Conservation (phyloP, 202 grass and related monocot species). For the Hordeum pubiflorum region DNA sequence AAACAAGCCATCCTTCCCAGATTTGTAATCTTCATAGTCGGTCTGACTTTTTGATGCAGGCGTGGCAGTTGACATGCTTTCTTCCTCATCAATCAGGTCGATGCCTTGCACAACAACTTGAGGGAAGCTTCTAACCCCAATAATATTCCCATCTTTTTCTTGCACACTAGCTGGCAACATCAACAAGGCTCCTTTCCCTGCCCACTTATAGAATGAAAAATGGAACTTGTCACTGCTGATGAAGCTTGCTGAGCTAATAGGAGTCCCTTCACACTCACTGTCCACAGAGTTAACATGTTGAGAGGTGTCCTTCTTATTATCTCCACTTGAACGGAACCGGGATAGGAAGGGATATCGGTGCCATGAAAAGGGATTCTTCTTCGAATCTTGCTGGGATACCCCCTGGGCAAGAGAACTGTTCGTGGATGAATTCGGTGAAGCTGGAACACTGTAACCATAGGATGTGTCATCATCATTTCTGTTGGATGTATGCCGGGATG, state of each 20-base stretch:
- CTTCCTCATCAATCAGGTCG: conserved; percentile 64
- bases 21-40: conserved; percentile 34
- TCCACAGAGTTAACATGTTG: conserved; percentile 36
- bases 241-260: conserved; percentile 43
- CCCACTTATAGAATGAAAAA: conserved; percentile 92
- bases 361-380: conserved; percentile 36
- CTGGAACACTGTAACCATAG: conserved; percentile 49
- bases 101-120: conserved; percentile 71
- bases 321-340: conserved; percentile 42
- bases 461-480: conserved; percentile 48
- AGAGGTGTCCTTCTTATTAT: conserved; percentile 30
- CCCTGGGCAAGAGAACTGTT: conserved; percentile 35
- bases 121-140: conserved; percentile 44
- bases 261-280: conserved; percentile 43
- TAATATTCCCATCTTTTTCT: conserved; percentile 36
- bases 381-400: conserved; percentile 26
- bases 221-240: conserved; percentile 51
- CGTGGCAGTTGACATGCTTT: conserved; percentile 43
- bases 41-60: conserved; percentile 45
- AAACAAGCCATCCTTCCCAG: conserved; percentile 31
- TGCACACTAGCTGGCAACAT: conserved; percentile 43
- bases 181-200: conserved; percentile 65
- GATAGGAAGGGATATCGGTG: conserved; percentile 53
- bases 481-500: conserved; percentile 17
- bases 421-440: conserved; percentile 52